Percentiles rank a stretch among this genome's conserved stretches.
phyloP scores from a whole-genome alignment of 1,139 yeast genomes.

The Geotrichum aggregatum region DNA sequence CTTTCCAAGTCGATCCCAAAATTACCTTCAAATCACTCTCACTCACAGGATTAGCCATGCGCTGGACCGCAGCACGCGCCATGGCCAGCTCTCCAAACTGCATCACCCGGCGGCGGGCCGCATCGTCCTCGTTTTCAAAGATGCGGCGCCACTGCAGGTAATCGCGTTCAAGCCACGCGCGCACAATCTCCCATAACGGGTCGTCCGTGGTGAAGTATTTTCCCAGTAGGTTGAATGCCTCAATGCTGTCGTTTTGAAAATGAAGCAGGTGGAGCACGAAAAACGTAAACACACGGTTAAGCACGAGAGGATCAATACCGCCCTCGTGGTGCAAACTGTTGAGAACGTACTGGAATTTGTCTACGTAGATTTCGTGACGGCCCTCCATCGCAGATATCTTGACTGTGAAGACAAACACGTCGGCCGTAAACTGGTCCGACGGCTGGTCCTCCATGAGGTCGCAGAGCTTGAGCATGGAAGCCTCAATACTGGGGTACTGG shows the following conservation, averaged over 20 bases:
- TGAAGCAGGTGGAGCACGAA: conserved; percentile 27
- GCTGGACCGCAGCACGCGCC: conserved; percentile 22
- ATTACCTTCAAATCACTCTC: conserved; percentile 14
- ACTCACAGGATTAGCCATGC: conserved; percentile 17
- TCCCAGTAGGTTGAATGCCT: conserved; percentile 24
- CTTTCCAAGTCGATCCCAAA: conserved; percentile 22
- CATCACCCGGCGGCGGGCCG: conserved; percentile 26
- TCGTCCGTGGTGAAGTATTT: conserved; percentile 23
- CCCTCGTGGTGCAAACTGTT: conserved; percentile 22
- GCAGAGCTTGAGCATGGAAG: conserved; percentile 21
- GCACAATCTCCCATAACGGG: conserved; percentile 23
- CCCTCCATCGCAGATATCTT: conserved; percentile 25
- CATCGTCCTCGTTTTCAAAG: conserved; percentile 22
- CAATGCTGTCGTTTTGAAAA: conserved; percentile 22
- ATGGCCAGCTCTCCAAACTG: conserved; percentile 24
- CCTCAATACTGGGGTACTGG: conserved; percentile 11
- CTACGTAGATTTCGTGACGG: conserved; percentile 27
- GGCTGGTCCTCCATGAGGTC: conserved; percentile 24
- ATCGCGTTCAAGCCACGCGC: conserved; percentile 27
- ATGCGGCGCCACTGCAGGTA: conserved; percentile 26
- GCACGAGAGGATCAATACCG: conserved; percentile 4
- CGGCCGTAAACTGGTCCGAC: conserved; percentile 23
- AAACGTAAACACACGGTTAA: conserved; percentile 21
- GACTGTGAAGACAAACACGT: conserved; percentile 24
- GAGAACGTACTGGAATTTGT: conserved; percentile 24